Base-by-base conservation (phyloP, 2,329 filamentous ascomycete genomes). In the Macrophomina tecta region DNA sequence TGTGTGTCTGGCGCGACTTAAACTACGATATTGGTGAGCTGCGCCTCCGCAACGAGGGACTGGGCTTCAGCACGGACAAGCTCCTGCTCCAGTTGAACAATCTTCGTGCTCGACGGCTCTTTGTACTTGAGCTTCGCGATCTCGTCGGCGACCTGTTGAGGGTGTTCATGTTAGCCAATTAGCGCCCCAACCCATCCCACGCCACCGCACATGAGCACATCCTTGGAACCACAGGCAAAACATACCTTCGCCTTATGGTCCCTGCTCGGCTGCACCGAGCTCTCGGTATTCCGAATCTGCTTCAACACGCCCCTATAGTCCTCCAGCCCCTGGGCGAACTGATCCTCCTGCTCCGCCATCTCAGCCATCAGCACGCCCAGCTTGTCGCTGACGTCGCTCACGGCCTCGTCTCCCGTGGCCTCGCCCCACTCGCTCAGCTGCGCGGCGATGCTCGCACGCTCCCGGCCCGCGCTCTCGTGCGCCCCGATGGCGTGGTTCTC, bases 401-500 rank as follows among this genome's bases (percentile, higher is more conserved):
- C 85, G 62, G 89, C 88, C 69, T 97, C 93, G 75, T 99, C 95
- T 64, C 88, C 87, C 1, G 94, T 97, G 68, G 91, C 87, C 81
- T 98, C 94, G 67, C 95, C 95, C 95, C 95, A 99, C 72, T 98
- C 94, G 7, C 93, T 97, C 52, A 99, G 87, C 82, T 98, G 94
- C 11, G 89, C 89, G 16, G 94, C 95, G 74, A 98, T 93, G 60
- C 89, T 88, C 68, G 92, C 82, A 67, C 93, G 91, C 82, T 97
- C 94, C 68, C 90, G 91, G 58, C 90, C 92, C 6, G 94, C 95
- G 6, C 88, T 83, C 82, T 97, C 93, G 81, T 97, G 91, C 58
- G 92, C 91, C 60, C 86, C 85, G 73, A 98, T 93, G 42, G 94
- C 89, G 76, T 91, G 89, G 84, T 97, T 98, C 80, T 96, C 91